Conservation (phyloP, 176 grass and related monocot species). For the Raddia distichophylla region DNA sequence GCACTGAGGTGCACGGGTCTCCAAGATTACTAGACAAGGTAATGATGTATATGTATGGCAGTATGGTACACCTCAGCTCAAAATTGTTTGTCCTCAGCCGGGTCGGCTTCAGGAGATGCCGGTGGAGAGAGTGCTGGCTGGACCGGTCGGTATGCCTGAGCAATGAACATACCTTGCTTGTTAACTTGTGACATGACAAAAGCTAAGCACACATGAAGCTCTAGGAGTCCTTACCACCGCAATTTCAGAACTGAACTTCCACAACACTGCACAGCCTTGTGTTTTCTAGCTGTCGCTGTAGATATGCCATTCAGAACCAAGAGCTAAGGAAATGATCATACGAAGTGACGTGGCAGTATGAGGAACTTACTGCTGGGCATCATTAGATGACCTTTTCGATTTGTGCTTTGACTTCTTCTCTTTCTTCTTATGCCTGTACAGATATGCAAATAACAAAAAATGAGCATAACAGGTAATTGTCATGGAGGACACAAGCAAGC, state of each 20-base stretch:
- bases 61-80: background rate
- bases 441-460: background rate
- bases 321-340: constrained; percentile 4
- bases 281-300: constrained; percentile 34
- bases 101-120: background rate
- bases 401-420: constrained; percentile 85
- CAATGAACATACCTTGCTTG: background rate
- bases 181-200: constrained; percentile 28
- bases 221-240: constrained; percentile 24
- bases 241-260: background rate
- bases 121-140: background rate
- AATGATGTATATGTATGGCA: background rate
- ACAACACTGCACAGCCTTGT: background rate
- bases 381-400: constrained; percentile 62
- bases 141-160: constrained; percentile 4
- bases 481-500: background rate
- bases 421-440: constrained; percentile 67
- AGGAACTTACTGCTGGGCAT: constrained; percentile 53
- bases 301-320: constrained; percentile 26
- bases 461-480: background rate
- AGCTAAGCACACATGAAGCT: background rate
- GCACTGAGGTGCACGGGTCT: background rate
- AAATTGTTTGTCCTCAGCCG: constrained; percentile 12
- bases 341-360: background rate
- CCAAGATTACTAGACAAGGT: background rate